Percentiles rank a stretch among this genome's conserved stretches.
phyloP scores from a whole-genome alignment of 2,329 filamentous ascomycete species.

The Penicillium sclerotiorum region DNA sequence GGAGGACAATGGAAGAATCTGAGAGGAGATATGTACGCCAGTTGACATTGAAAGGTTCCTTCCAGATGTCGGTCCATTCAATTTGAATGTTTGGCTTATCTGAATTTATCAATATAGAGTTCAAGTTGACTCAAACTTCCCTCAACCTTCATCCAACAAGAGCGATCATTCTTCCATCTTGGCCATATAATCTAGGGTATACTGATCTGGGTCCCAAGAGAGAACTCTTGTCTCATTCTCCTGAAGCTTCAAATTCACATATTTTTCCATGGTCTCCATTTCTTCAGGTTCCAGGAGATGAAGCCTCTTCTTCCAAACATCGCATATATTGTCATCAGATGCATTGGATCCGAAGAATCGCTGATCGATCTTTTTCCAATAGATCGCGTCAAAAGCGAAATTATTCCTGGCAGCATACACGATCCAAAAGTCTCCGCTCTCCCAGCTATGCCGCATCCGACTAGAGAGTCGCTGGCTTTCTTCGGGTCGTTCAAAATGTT shows the following conservation, averaged over 20 bases:
- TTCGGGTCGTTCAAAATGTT: constrained; percentile 2
- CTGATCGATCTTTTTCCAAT: constrained; percentile 12
- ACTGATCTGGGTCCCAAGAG: constrained; percentile 14
- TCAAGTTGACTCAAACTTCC: not conserved
- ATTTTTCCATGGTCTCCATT: constrained; percentile 6
- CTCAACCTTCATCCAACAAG: too few relatives aligned
- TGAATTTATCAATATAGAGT: too few relatives aligned
- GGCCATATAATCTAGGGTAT: constrained; percentile 5
- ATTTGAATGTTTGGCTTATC: too few relatives aligned
- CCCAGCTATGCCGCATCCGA: constrained; percentile 2
- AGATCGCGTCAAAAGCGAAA: constrained; percentile 25
- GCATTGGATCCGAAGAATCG: constrained; percentile 3
- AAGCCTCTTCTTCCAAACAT: constrained; percentile 11
- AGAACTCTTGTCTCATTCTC: constrained; percentile 10
- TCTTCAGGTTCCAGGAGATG: constrained; percentile 6
- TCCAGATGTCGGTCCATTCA: too few relatives aligned
- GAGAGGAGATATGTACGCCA: too few relatives aligned
- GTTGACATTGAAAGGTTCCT: too few relatives aligned
- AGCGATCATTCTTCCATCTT: constrained; percentile 3
- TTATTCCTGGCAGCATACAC: constrained; percentile 14
- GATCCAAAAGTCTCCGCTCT: constrained; percentile 1
- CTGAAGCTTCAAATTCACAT: constrained; percentile 8
- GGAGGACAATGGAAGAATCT: too few relatives aligned
- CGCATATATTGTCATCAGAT: constrained; percentile 4
- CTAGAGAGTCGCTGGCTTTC: constrained; percentile 11